phyloP scores from a whole-genome alignment of 1,284 basidiomycete genomes.

The Sutorius eximius region DNA sequence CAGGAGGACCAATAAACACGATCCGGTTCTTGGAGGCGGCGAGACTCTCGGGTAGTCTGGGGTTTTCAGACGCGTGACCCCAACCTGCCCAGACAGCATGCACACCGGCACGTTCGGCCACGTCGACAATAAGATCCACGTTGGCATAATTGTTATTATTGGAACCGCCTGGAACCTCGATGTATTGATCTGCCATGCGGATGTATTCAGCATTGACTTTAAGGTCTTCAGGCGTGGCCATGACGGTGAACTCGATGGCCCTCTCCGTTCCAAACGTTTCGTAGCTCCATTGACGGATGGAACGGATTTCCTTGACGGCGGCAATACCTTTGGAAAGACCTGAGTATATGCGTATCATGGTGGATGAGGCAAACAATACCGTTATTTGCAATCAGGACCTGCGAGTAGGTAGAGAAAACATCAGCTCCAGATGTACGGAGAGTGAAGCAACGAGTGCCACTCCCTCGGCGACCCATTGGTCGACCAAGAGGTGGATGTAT shows the following conservation, averaged over 20 bases:
- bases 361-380: conserved; percentile 46
- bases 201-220: conserved; percentile 99
- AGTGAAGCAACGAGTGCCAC: not conserved
- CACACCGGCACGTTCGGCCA: conserved; percentile 95
- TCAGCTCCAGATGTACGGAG: conserved; percentile 11
- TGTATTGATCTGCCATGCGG: conserved; percentile 99
- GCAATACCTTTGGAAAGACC: conserved; percentile 73
- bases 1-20: conserved; percentile 98
- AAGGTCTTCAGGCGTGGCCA: conserved; percentile 99
- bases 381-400: conserved; percentile 97
- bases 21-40: conserved; percentile 93
- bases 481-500: conserved; percentile 19
- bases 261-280: conserved; percentile 98
- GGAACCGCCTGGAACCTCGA: conserved; percentile 96
- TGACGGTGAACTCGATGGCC: conserved; percentile 97
- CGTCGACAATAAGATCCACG: conserved; percentile 98
- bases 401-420: not conserved
- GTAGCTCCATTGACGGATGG: conserved; percentile 99
- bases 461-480: conserved; percentile 2
- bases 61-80: conserved; percentile 99
- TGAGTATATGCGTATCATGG: conserved; percentile 25
- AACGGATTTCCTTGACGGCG: conserved; percentile 98
- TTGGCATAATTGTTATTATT: conserved; percentile 99
- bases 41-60: conserved; percentile 93
- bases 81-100: conserved; percentile 99